Percentiles rank a stretch among this genome's conserved stretches.
Conservation (phyloP, 345 rosid species). For the Syzygium jambos region DNA sequence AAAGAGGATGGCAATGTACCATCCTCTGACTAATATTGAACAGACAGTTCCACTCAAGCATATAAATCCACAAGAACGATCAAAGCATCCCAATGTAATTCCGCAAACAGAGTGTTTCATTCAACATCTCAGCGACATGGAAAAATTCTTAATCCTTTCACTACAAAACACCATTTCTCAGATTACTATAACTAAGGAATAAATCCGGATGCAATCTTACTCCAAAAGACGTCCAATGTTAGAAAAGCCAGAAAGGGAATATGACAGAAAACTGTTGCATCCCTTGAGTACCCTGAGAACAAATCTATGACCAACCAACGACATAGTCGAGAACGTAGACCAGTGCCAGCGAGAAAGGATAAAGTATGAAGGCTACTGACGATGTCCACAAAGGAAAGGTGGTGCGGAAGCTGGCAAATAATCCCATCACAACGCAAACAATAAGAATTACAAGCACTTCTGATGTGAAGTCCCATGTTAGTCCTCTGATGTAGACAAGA, state of each 20-base stretch:
- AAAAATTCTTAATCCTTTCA: not conserved
- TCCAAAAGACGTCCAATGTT: not conserved
- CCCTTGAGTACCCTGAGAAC: not conserved
- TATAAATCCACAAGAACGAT: not conserved
- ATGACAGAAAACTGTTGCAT: not conserved
- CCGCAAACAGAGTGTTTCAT: not conserved
- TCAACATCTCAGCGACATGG: not conserved
- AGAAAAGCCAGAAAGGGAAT: not conserved
- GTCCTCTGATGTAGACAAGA: constrained; percentile 61
- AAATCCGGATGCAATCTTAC: not conserved
- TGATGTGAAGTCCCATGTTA: constrained; percentile 91
- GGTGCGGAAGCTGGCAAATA: constrained; percentile 76
- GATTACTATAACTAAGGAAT: not conserved
- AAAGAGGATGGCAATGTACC: not conserved
- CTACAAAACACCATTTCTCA: not conserved
- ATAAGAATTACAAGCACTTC: constrained; percentile 83
- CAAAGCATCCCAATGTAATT: not conserved
- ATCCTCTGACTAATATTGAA: not conserved
- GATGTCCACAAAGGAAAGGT: constrained; percentile 89
- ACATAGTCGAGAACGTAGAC: constrained; percentile 89
- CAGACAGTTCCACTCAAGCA: not conserved
- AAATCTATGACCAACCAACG: constrained; percentile 74
- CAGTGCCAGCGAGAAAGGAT: constrained; percentile 78
- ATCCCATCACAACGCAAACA: constrained; percentile 75
- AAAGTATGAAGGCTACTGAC: constrained; percentile 56